Base-by-base conservation (phyloP, 768 basidiomycete genomes). In the Baorangia bicolor region DNA sequence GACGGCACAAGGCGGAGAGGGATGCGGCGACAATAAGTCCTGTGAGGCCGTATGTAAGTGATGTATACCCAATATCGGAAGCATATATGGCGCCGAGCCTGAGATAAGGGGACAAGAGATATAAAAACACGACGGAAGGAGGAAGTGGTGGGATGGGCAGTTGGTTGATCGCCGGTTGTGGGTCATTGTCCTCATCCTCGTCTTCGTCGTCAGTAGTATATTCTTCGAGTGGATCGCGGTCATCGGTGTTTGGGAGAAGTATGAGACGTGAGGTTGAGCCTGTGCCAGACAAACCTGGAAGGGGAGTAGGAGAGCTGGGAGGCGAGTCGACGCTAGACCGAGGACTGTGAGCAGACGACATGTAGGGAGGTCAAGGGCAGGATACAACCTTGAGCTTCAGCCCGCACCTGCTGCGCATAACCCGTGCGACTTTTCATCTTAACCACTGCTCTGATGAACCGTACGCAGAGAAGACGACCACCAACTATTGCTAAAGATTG, bases 51-150 rank as follows among this genome's bases (percentile, higher is more conserved):
- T 78, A 74, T 62, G 78, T 76, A 38, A 86, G 71, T 4, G 84
- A 76, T 44, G 78, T 64, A 35, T 70, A 70, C 7, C 76, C 73
- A 10, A 57, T 38, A 57, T 80, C 77, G n/a, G 82, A 75, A 10
- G 88, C 64, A 43, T 84, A 74, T 54, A 90, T 75, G 27, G 87
- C 87, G 23, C 89, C 89, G 25, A 90, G 78, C 63, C 83, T 87
- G 62, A 90, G 78, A 64, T 81, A 86, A 7, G 88, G 87, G 4
- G 82, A 74, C 49, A 88, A 72, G 52, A 91, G 84, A 70, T 89
- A 87, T 11, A 90, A 74, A 63, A 90, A 84, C 45, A 89, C 80
- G 48, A 79, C 63, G 14, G 78, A 72, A 5, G 86, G 78, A 12
- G 80, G 69, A 47, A 90, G 80, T 3, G 84, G 81, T n/a, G 81